Base-by-base conservation (phyloP, 164 flowering plant species). In the Annona squamosa region DNA sequence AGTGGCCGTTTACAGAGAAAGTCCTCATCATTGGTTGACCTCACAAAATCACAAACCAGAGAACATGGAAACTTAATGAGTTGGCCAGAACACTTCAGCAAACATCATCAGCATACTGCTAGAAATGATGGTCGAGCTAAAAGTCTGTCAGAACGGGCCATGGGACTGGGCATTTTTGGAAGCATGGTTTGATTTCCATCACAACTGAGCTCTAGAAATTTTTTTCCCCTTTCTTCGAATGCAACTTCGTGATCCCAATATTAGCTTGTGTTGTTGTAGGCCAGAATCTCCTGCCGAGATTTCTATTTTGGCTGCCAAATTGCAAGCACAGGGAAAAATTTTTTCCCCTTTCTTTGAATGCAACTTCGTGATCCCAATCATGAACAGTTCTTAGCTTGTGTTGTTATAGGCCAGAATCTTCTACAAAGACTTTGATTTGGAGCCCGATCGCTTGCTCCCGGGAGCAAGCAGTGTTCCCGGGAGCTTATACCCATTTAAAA, bases 31-130 rank as follows among this genome's bases (percentile, higher is more conserved):
- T 77, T 81, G 66, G 77, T 46, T 69, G 92, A 91, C 71, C 90
- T 80, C 61, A 76, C 85, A 46, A 81, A 84, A 77, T 63, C 84
- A 48, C 77, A 75, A 46, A 83, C 77, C 74, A 80, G 82, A 77
- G 96, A 91, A 74, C 91, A 87, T 52, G 64, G 83, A 65, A 87
- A 88, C 73, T 85, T 92, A n/a, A 84, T 92, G 95, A 90, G 94
- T 81, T 94, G 97, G 93, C 97, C 97, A 9, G 92, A 92, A 70
- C 76, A 76, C 56, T 73, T 83, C 72, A 73, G 70, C 84, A 82
- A 75, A 71, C 84, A 67, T n/a, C 71, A 66, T 26, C 82, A 77
- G 61, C 77, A 75, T 52, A 16, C 72, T 52, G 84, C 77, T 75
- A 82, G 72, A 65, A 72, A 67, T 71, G 80, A 71, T 75, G 67